Conservation (phyloP, 2,329 filamentous ascomycete genomes). For the Dothistroma pini region DNA sequence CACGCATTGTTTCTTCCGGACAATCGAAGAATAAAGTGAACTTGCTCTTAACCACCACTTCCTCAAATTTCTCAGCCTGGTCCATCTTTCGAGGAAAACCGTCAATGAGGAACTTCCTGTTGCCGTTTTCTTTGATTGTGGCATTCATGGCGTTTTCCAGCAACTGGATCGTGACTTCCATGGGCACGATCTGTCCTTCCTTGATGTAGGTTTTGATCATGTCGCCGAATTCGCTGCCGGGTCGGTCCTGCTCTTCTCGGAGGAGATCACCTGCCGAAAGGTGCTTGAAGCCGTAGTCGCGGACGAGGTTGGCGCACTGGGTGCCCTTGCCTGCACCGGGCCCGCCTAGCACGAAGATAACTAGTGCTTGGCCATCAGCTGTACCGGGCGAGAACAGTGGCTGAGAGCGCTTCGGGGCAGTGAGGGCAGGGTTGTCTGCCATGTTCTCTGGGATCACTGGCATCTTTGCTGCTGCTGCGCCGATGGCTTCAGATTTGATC, state of each 20-base stretch:
- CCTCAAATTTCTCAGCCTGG: conserved; percentile 91
- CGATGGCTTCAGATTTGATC: too few relatives aligned
- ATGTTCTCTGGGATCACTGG: conserved; percentile 39
- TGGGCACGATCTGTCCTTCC: conserved; percentile 94
- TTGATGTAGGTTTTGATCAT: conserved; percentile 93
- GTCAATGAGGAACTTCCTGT: conserved; percentile 71
- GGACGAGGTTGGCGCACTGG: conserved; percentile 84
- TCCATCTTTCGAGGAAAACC: conserved; percentile 97
- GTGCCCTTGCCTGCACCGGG: conserved; percentile 96
- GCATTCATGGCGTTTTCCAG: conserved; percentile 89
- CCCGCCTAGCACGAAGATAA: conserved; percentile 93
- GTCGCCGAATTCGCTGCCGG: conserved; percentile 82
- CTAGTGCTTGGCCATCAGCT: conserved; percentile 61
- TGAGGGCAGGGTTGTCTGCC: conserved; percentile 34
- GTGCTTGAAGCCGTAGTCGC: conserved; percentile 86
- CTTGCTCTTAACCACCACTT: conserved; percentile 75
- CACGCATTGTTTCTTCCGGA: conserved; percentile 82
- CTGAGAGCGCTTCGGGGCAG: conserved; percentile 52
- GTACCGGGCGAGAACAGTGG: conserved; percentile 66
- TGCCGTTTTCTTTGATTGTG: conserved; percentile 55
- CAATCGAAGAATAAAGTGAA: conserved; percentile 95
- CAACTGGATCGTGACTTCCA: conserved; percentile 93
- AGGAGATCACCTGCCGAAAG: conserved; percentile 90
- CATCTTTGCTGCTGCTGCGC: conserved; percentile 27
- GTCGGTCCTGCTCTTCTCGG: conserved; percentile 85